Evolutionary conservation across 192 early-diverging fungal genomes (phyloP).

Genomic region (Coemansia sp.): DNA sequence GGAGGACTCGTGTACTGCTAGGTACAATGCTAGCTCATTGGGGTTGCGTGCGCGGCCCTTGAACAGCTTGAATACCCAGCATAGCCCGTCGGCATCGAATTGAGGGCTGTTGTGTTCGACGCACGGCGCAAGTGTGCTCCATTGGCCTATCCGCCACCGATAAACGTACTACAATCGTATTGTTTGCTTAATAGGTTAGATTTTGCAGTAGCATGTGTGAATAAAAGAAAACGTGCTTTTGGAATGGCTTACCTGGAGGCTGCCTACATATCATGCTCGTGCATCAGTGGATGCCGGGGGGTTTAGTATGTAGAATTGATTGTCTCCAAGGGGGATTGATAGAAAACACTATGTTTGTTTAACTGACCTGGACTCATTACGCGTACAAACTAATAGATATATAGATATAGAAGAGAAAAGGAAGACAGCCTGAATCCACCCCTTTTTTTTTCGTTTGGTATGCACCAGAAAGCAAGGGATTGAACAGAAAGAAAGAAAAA

Average conservation of each 20-base stretch:
- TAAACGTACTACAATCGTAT: slow-evolving; percentile 42
- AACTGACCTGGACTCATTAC: neutral
- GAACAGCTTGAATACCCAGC: slow-evolving; percentile 53
- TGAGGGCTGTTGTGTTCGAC: slow-evolving; percentile 51
- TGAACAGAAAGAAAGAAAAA: neutral
- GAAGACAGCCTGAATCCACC: too few species aligned
- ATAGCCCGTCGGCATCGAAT: slow-evolving; percentile 46
- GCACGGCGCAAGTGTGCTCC: slow-evolving; percentile 46
- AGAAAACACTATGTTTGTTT: too few species aligned
- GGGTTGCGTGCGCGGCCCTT: slow-evolving; percentile 50
- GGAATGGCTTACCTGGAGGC: slow-evolving; percentile 30
- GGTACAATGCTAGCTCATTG: slow-evolving; percentile 32
- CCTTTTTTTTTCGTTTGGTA: too few species aligned
- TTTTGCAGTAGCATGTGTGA: neutral
- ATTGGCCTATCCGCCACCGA: slow-evolving; percentile 54
- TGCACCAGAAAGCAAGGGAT: too few species aligned
- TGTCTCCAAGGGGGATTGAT: neutral
- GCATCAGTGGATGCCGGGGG: neutral
- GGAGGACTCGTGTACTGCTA: slow-evolving; percentile 42
- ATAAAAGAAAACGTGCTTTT: too few species aligned
- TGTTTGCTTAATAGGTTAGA: neutral
- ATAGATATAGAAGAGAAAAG: neutral
- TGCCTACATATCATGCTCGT: slow-evolving; percentile 8
- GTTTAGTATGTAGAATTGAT: neutral
- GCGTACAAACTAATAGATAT: neutral